A percentile compares a stretch with the other conserved stretches of the same genome.
Evolutionary conservation across 352 stramenopile species (phyloP).

Genomic region (Globisporangium acanthophoron): DNA sequence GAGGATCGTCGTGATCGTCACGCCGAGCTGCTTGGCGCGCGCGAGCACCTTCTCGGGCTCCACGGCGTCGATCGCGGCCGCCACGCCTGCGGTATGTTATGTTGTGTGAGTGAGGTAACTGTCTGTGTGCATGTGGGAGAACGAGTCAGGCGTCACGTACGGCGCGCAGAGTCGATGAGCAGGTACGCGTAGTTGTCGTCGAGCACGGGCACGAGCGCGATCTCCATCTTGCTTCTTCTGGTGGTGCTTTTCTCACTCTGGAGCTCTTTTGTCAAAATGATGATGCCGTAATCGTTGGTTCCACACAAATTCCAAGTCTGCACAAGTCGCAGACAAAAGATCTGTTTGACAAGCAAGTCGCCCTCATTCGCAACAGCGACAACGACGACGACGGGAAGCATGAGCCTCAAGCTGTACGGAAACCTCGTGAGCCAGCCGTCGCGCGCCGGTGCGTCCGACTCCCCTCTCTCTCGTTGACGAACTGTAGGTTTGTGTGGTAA

Average conservation of each 20-base stretch:
- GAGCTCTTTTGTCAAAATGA: neutral
- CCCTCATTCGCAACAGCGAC: too few relatives aligned
- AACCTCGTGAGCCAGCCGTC: slow-evolving; percentile 58
- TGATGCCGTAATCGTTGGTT: neutral
- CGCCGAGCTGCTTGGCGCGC: slow-evolving; percentile 31
- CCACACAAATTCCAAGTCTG: neutral
- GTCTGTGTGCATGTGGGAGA: too few relatives aligned
- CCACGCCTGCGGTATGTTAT: slow-evolving; percentile 26
- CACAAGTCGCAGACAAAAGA: neutral
- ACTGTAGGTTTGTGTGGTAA: neutral
- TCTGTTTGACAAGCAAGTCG: neutral
- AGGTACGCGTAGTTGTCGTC: slow-evolving; percentile 93
- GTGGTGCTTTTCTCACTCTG: neutral
- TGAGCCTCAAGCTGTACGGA: slow-evolving; percentile 46
- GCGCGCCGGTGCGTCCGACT: slow-evolving; percentile 30
- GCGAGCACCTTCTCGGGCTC: slow-evolving; percentile 76
- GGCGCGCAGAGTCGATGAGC: slow-evolving; percentile 47
- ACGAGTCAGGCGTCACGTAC: slow-evolving; percentile 17
- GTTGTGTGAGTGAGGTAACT: too few relatives aligned
- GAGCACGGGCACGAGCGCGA: slow-evolving; percentile 80
- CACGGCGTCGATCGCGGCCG: slow-evolving; percentile 85
- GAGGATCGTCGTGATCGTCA: slow-evolving; percentile 77
- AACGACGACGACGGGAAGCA: slow-evolving; percentile 5
- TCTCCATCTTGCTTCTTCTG: slow-evolving; percentile 39
- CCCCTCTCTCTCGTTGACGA: neutral